phyloP scores from a whole-genome alignment of 1,284 basidiomycete species.

The Cerrena zonata region DNA sequence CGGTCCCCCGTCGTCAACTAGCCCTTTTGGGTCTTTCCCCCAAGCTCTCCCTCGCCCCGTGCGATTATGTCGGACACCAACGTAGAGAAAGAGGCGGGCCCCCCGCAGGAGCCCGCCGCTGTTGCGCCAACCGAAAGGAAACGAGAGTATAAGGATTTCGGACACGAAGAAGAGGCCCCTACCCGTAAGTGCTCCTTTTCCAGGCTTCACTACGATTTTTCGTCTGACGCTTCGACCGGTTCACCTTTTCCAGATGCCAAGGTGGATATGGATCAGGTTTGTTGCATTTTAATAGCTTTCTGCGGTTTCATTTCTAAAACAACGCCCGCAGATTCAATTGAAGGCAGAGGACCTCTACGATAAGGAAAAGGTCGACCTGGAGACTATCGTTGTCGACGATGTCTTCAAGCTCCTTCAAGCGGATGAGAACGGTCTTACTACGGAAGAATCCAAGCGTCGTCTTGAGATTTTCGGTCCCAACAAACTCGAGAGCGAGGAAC shows the following conservation, averaged over 20 bases:
- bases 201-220: too few relatives aligned
- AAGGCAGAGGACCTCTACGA: slow-evolving; percentile 94
- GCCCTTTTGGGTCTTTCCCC: slow-evolving; percentile 11
- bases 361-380: slow-evolving; percentile 98
- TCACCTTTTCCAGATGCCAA: slow-evolving; percentile 55
- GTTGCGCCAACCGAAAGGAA: slow-evolving; percentile 56
- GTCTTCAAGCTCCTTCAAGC: slow-evolving; percentile 95
- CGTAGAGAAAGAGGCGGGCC: slow-evolving; percentile 31
- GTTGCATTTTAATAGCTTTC: slow-evolving; percentile 15
- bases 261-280: slow-evolving; percentile 79
- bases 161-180: slow-evolving; percentile 67
- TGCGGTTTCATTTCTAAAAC: slow-evolving; percentile 10
- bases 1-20: slow-evolving; percentile 8
- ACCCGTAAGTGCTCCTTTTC: slow-evolving; percentile 52
- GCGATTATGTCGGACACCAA: slow-evolving; percentile 24
- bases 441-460: slow-evolving; percentile 77
- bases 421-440: slow-evolving; percentile 71
- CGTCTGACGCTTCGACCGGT: slow-evolving; percentile 11
- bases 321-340: slow-evolving; percentile 65
- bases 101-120: slow-evolving; percentile 19
- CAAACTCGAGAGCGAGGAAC: slow-evolving; percentile 87
- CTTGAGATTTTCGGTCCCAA: slow-evolving; percentile 94
- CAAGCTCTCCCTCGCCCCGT: slow-evolving; percentile 3
- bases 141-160: slow-evolving; percentile 89
- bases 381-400: slow-evolving; percentile 94